A percentile compares a stretch with the other conserved stretches of the same genome.
Evolutionary conservation across 257 asterid species (phyloP).

Genomic region (Gentiana straminea): DNA sequence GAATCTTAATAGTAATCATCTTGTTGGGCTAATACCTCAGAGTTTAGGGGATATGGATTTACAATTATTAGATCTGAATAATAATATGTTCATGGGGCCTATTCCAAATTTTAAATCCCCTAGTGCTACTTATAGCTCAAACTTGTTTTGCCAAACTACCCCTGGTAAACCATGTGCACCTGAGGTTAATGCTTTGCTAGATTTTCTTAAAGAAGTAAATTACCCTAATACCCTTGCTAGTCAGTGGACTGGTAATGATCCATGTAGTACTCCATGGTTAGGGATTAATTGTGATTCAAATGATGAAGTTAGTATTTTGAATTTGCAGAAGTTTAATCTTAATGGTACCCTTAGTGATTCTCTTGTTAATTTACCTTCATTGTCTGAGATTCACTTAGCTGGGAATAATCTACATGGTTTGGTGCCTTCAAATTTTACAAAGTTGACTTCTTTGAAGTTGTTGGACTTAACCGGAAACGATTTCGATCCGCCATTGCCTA

Average conservation of each 20-base stretch:
- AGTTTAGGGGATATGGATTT: slow-evolving; percentile 46
- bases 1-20: slow-evolving; percentile 44
- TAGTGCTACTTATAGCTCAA: slow-evolving; percentile 31
- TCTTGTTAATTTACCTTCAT: slow-evolving; percentile 38
- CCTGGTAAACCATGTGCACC: slow-evolving; percentile 60
- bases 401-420: slow-evolving; percentile 54
- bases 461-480: slow-evolving; percentile 49
- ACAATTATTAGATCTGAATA: slow-evolving; percentile 42
- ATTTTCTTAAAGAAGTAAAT: slow-evolving; percentile 41
- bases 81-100: slow-evolving; percentile 78
- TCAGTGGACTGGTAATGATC: slow-evolving; percentile 64
- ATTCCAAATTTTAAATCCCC: slow-evolving; percentile 50
- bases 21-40: slow-evolving; percentile 57
- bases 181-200: slow-evolving; percentile 52
- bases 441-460: slow-evolving; percentile 36
- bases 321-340: slow-evolving; percentile 52
- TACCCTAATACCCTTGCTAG: slow-evolving; percentile 50
- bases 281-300: slow-evolving; percentile 47
- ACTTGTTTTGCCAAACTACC: slow-evolving; percentile 46
- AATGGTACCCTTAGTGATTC: slow-evolving; percentile 70
- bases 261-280: slow-evolving; percentile 64
- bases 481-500: slow-evolving; percentile 59
- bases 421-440: slow-evolving; percentile 45
- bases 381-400: slow-evolving; percentile 56
- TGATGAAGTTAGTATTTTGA: slow-evolving; percentile 42